Evolutionary conservation across 1,139 yeast species (phyloP), one percentile per base, ranked within the genome.

Genomic region (Geotrichum restrictum): DNA sequence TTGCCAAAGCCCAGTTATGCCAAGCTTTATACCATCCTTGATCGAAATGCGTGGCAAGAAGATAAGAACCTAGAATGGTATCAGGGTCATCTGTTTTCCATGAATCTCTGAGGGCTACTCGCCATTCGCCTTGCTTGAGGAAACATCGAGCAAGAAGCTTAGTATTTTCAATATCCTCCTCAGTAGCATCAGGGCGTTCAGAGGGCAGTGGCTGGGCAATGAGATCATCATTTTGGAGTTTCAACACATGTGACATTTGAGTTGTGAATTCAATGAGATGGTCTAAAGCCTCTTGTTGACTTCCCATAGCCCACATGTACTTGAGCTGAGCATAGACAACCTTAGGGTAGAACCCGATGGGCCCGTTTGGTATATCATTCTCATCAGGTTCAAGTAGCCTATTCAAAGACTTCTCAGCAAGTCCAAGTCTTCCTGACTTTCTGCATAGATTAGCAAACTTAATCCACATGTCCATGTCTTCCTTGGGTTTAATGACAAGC

Each of bases 1-100:
- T 94, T 0, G 98, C 97, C 63, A 94, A 74, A 0, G 98, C 98
- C 99, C 99, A 94, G 65, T 89, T 91, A 66, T 94, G 99, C 98
- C 98, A 94, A 21, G 98, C 98, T 64, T 94, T 93, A 66, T 94
- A 94, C 97, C 98, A 94, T 41, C 80, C 80, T 47, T 80, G 77
- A 66, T 93, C 98, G 68, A 93, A 93, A 67, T 91, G 96, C 0
- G 98, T 93, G 0, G 98, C 98, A 59, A 93, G 75, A 54, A 91
- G 74, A 66, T 88, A 94, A 0, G 98, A 91, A 10, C 97, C 96
- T 57, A 94, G 74, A 58, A 94, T 88, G 5, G 81, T 79, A 45
- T 85, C 88, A 2, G 87, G 81, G 0, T 89, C 82, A 59, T 86
- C 95, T 38, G 74, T 77, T 18, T 82, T 78, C 96, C 97, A 91